phyloP scores from a whole-genome alignment of 2,329 filamentous ascomycete genomes.

The Ceratocystis papillata region DNA sequence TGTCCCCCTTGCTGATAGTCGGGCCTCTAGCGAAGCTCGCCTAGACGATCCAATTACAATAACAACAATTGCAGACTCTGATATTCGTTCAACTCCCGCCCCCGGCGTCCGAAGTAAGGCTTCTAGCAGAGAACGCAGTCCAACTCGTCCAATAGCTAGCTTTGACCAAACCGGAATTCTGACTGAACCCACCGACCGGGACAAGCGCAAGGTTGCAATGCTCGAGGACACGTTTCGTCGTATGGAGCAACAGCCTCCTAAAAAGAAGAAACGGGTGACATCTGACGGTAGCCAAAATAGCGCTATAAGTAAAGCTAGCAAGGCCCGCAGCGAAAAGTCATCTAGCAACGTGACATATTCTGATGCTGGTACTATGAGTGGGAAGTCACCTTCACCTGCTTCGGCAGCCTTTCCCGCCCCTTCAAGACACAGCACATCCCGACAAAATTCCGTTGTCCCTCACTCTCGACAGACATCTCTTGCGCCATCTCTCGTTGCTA shows the following conservation, averaged over 20 bases:
- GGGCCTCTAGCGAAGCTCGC: slow-evolving; percentile 52
- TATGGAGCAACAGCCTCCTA: slow-evolving; percentile 48
- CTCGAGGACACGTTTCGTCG: slow-evolving; percentile 53
- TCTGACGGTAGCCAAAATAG: slow-evolving; percentile 39
- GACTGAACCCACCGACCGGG: slow-evolving; percentile 54
- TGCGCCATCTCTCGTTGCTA: slow-evolving; percentile 9
- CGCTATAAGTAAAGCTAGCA: slow-evolving; percentile 27
- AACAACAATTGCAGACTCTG: slow-evolving; percentile 36
- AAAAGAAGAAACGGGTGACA: slow-evolving; percentile 51
- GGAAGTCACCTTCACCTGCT: slow-evolving; percentile 44
- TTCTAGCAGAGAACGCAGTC: slow-evolving; percentile 55
- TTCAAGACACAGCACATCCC: slow-evolving; percentile 30
- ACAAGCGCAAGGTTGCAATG: slow-evolving; percentile 57
- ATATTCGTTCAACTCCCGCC: slow-evolving; percentile 40
- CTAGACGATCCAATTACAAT: slow-evolving; percentile 38
- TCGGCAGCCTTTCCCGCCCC: slow-evolving; percentile 31
- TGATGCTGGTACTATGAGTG: slow-evolving; percentile 44
- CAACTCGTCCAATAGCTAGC: slow-evolving; percentile 45
- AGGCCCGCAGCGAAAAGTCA: slow-evolving; percentile 13
- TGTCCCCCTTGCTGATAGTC: slow-evolving; percentile 51
- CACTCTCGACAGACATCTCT: slow-evolving; percentile 27
- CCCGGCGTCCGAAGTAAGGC: slow-evolving; percentile 52
- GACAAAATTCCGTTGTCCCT: slow-evolving; percentile 34
- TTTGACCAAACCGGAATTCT: slow-evolving; percentile 50
- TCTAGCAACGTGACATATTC: slow-evolving; percentile 35